These are phyloP conservation scores for Boletus rufocinnamomeus DNA, from an alignment of 768 basidiomycete species.

Conservation along the genomic window DNA sequence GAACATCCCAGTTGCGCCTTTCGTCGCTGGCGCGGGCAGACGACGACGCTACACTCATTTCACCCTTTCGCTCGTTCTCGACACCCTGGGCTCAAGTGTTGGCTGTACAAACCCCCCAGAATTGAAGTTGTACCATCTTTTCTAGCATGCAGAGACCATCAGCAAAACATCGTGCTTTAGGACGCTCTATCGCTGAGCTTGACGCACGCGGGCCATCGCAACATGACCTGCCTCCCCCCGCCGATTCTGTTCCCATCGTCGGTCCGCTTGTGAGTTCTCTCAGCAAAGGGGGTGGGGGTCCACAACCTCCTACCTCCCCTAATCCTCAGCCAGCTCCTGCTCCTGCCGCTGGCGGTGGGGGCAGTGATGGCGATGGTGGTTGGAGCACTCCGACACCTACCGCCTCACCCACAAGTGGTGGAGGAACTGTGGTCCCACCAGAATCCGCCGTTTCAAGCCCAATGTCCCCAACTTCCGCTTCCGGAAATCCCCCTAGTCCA, in stretches of 20 bases:
- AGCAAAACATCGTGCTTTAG: conserved; percentile 14
- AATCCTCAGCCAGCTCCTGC: conserved; percentile 1
- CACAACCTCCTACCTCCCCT: conserved; percentile 7
- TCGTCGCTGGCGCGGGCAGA: conserved; percentile 15
- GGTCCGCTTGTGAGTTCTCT: conserved; percentile 39
- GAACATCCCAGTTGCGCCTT: not conserved
- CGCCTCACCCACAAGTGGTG: conserved; percentile 1
- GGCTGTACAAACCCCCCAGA: not conserved
- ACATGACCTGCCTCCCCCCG: conserved; percentile 36
- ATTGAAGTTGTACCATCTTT: conserved; percentile 11
- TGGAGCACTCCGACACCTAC: not conserved
- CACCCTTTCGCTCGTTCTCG: conserved; percentile 20
- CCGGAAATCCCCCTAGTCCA: not conserved
- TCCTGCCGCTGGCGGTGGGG: not conserved
- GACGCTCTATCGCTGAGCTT: conserved; percentile 20
- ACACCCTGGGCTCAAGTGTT: not conserved
- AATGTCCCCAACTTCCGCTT: not conserved
- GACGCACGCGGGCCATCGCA: conserved; percentile 43
- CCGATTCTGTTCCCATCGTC: conserved; percentile 40
- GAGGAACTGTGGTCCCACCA: not conserved
- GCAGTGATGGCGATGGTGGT: not conserved
- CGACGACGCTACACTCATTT: conserved; percentile 29
- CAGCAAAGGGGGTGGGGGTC: conserved; percentile 16
- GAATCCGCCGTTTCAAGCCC: not conserved
- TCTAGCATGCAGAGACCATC: conserved; percentile 17